Conservation (phyloP, 2,329 filamentous ascomycete genomes). For the Acarospora socialis region DNA sequence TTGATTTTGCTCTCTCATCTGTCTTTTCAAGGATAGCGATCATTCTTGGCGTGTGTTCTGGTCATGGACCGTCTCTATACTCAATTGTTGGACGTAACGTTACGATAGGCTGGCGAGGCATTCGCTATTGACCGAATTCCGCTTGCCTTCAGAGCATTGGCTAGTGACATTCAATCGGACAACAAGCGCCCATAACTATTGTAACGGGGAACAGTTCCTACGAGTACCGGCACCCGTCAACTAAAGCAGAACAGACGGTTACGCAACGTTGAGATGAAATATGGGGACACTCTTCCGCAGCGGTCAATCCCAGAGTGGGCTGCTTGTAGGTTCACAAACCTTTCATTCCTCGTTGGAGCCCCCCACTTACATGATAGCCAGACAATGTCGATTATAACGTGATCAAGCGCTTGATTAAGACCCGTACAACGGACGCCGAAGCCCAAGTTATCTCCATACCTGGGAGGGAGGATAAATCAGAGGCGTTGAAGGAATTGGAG, state of each 20-base stretch:
- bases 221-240: background rate
- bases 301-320: conserved; percentile 74
- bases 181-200: too few relatives aligned
- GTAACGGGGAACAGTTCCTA: too few relatives aligned
- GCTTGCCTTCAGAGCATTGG: too few relatives aligned
- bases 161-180: too few relatives aligned
- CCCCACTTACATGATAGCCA: conserved; percentile 22
- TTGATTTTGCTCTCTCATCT: too few relatives aligned
- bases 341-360: conserved; percentile 5
- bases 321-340: conserved; percentile 41
- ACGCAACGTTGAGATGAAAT: conserved; percentile 45
- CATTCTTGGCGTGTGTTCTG: too few relatives aligned
- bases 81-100: too few relatives aligned
- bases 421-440: conserved; percentile 57
- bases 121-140: too few relatives aligned
- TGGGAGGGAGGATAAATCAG: conserved; percentile 45
- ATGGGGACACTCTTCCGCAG: conserved; percentile 57
- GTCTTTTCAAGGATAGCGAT: too few relatives aligned
- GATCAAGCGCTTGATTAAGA: conserved; percentile 72
- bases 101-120: too few relatives aligned
- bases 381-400: conserved; percentile 85
- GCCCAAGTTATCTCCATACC: conserved; percentile 57
- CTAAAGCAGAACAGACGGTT: background rate
- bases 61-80: too few relatives aligned
- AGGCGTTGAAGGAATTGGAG: conserved; percentile 49